These are phyloP conservation scores for Allium cepa DNA, from an alignment of 106 monocot species.

Conservation along the genomic window DNA sequence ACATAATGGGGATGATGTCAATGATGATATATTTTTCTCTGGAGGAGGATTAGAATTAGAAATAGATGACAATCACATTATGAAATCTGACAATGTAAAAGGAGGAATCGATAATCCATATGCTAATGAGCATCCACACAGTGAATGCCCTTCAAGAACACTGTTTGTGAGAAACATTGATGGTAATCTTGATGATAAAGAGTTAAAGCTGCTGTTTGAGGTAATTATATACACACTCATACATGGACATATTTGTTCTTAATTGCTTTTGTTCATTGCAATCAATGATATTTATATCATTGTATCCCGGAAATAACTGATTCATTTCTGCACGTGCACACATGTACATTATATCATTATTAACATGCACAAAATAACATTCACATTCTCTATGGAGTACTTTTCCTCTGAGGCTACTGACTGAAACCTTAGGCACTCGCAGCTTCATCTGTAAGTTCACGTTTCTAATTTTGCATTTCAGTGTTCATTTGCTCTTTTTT, in stretches of 20 bases:
- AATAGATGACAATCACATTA: conserved; percentile 25
- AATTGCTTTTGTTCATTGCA: too few species aligned
- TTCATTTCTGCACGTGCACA: neutral
- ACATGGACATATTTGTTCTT: too few species aligned
- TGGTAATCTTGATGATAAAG: conserved; percentile 65
- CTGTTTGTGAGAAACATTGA: conserved; percentile 63
- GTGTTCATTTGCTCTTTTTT: neutral
- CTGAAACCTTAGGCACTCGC: too few species aligned
- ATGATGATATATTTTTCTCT: conserved; percentile 63
- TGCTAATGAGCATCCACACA: conserved; percentile 15
- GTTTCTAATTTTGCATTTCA: too few species aligned
- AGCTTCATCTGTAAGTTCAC: too few species aligned
- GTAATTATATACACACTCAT: conserved; percentile 10
- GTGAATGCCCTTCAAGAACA: conserved; percentile 62
- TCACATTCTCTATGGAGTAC: too few species aligned
- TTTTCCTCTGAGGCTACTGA: too few species aligned
- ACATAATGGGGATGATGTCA: conserved; percentile 47
- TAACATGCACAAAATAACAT: too few species aligned
- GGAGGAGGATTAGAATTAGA: conserved; percentile 79
- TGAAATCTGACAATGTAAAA: conserved; percentile 6
- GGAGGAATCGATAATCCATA: conserved; percentile 5
- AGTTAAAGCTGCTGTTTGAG: conserved; percentile 64
- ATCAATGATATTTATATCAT: neutral
- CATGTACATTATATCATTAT: too few species aligned
- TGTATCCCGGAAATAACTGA: neutral